A percentile compares a stretch with the other conserved stretches of the same genome.
Evolutionary conservation across 1,284 basidiomycete genomes (phyloP).

Genomic region (Malassezia furfur): DNA sequence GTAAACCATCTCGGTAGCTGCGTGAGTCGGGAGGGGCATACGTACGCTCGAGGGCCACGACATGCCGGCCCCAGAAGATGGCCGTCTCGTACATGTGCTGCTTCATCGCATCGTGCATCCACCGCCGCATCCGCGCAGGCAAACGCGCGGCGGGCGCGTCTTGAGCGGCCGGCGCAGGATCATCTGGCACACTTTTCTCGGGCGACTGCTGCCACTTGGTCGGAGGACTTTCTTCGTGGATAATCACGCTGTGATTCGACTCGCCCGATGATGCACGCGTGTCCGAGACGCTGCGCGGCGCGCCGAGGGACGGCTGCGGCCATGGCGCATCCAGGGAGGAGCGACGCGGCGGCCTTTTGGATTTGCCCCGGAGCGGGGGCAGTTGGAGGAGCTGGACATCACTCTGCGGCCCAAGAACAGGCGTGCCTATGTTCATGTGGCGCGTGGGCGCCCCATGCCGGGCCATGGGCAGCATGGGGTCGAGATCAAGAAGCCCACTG

Average conservation of each 20-base stretch:
- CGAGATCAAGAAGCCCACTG: slow-evolving; percentile 39
- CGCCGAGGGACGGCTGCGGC: neutral
- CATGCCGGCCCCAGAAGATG: slow-evolving; percentile 95
- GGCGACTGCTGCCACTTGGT: neutral
- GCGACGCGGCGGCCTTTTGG: neutral
- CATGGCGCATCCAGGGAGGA: neutral
- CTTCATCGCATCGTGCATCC: slow-evolving; percentile 94
- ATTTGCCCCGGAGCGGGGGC: slow-evolving; percentile 10
- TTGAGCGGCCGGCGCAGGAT: neutral
- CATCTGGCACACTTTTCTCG: neutral
- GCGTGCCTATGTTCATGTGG: neutral
- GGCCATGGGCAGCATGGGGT: slow-evolving; percentile 23
- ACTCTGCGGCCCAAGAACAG: slow-evolving; percentile 6
- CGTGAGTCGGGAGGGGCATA: slow-evolving; percentile 13
- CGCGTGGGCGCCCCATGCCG: neutral
- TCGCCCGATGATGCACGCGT: slow-evolving; percentile 2
- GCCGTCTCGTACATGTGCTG: slow-evolving; percentile 96
- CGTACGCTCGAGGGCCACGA: slow-evolving; percentile 79
- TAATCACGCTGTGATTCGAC: slow-evolving; percentile 14
- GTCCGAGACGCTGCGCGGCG: neutral
- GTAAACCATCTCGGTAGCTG: slow-evolving; percentile 11
- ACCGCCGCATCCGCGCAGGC: slow-evolving; percentile 68
- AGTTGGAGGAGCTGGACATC: neutral
- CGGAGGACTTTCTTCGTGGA: slow-evolving; percentile 5
- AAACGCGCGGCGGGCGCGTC: neutral